Conservation (phyloP, 2,329 filamentous ascomycete species). For the Madurella fahalii region DNA sequence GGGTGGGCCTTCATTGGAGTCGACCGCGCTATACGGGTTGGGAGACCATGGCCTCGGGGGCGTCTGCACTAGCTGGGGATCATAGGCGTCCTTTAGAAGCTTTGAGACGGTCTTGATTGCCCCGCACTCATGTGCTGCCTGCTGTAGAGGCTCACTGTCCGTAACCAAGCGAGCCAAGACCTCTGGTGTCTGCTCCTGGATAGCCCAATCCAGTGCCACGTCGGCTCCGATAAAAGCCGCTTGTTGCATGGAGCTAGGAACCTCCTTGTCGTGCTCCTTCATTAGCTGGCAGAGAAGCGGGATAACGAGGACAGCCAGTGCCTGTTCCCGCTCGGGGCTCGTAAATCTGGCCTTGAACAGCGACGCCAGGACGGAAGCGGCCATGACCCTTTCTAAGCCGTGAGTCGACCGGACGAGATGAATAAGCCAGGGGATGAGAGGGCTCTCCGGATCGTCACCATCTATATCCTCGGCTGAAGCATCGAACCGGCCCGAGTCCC, state of each 20-base stretch:
- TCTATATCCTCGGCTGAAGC: constrained; percentile 33
- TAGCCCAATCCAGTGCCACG: constrained; percentile 42
- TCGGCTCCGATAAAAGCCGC: constrained; percentile 36
- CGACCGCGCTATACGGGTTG: constrained; percentile 21
- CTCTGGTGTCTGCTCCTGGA: constrained; percentile 68
- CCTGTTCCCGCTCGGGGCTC: constrained; percentile 58
- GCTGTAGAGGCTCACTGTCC: constrained; percentile 75
- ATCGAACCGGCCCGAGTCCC: constrained; percentile 33
- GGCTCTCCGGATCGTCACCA: constrained; percentile 61
- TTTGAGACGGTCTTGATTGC: constrained; percentile 45
- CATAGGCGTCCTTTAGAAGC: constrained; percentile 50
- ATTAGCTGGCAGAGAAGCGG: constrained; percentile 67
- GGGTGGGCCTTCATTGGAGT: constrained; percentile 22
- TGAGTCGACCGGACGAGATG: constrained; percentile 54
- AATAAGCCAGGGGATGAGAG: constrained; percentile 70
- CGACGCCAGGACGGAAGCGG: constrained; percentile 63
- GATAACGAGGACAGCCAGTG: constrained; percentile 63
- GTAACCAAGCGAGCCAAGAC: constrained; percentile 75
- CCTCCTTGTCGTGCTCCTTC: constrained; percentile 43
- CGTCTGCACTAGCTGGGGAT: constrained; percentile 36
- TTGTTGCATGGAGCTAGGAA: constrained; percentile 20
- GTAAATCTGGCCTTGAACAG: constrained; percentile 66
- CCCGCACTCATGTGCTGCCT: constrained; percentile 67
- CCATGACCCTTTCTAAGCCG: constrained; percentile 61
- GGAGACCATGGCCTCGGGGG: constrained; percentile 37